Evolutionary conservation across 2,329 filamentous ascomycete genomes (phyloP).

Genomic region (Verticillium tricorpus): DNA sequence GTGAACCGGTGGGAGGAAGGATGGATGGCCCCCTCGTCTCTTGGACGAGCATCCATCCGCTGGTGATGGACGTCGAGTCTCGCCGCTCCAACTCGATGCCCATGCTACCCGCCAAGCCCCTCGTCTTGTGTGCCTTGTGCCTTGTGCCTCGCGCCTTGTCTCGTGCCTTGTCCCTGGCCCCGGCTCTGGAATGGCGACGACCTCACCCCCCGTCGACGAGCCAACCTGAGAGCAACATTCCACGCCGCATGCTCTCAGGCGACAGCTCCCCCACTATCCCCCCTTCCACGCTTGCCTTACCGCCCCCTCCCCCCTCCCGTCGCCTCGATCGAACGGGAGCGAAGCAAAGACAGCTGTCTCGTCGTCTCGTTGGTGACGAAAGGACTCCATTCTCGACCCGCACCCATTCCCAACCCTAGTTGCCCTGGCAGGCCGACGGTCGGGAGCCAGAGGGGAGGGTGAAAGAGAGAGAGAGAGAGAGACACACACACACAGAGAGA

Average conservation of each 20-base stretch:
- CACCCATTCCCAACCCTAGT: neutral
- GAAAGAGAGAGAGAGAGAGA: slow-evolving; percentile 3
- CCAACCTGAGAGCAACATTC: slow-evolving; percentile 11
- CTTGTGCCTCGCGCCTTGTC: neutral
- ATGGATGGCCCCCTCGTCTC: neutral
- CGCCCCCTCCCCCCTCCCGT: neutral
- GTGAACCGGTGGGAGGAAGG: neutral
- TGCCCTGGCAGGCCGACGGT: neutral
- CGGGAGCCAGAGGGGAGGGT: neutral
- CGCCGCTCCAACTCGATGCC: neutral
- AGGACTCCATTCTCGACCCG: neutral
- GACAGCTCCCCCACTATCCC: slow-evolving; percentile 2
- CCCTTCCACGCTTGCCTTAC: neutral
- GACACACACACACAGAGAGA: too few species aligned
- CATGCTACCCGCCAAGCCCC: neutral
- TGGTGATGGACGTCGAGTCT: neutral
- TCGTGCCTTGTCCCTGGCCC: neutral
- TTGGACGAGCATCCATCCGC: neutral
- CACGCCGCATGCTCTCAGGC: slow-evolving; percentile 1
- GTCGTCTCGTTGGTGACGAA: neutral
- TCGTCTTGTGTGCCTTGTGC: too few species aligned
- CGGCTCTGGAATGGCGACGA: slow-evolving; percentile 11
- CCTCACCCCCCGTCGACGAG: slow-evolving; percentile 9
- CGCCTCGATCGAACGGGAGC: neutral
- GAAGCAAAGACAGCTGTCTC: neutral